Evolutionary conservation across 257 asterid species (phyloP).

Genomic region (Plantago elongata): DNA sequence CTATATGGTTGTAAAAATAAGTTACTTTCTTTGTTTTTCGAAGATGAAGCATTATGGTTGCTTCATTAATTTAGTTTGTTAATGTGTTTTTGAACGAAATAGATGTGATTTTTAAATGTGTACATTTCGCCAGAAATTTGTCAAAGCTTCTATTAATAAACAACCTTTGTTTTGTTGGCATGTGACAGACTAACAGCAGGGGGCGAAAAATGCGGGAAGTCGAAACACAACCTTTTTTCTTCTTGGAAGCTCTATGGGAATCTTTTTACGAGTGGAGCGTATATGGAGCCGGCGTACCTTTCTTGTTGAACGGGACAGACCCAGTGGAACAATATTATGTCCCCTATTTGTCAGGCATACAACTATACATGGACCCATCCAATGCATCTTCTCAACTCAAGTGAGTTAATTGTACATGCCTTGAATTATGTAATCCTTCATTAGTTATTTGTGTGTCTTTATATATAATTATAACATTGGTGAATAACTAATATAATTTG

Average conservation of each 20-base stretch:
- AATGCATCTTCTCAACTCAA: constrained; percentile 33
- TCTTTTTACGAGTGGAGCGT: constrained; percentile 53
- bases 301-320: constrained; percentile 45
- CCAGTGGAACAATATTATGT: constrained; percentile 56
- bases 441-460: constrained; percentile 12
- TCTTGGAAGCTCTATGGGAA: constrained; percentile 67
- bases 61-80: constrained; percentile 12
- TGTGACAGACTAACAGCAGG: constrained; percentile 30
- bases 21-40: background rate
- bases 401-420: constrained; percentile 31
- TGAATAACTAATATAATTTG: constrained; percentile 4
- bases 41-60: constrained; percentile 5
- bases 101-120: too few species aligned
- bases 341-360: constrained; percentile 78
- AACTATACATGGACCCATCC: constrained; percentile 53
- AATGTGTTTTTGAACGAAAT: too few species aligned
- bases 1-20: background rate
- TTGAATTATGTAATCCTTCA: background rate
- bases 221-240: constrained; percentile 38
- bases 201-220: constrained; percentile 28
- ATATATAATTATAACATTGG: background rate
- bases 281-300: constrained; percentile 67
- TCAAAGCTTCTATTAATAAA: background rate
- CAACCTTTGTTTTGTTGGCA: constrained; percentile 25
- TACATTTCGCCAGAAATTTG: constrained; percentile 10